A percentile compares a stretch with the other conserved stretches of the same genome.
These are phyloP conservation scores for Typha latifolia DNA, from an alignment of 176 grass and related monocot genomes.

Conservation along the genomic window DNA sequence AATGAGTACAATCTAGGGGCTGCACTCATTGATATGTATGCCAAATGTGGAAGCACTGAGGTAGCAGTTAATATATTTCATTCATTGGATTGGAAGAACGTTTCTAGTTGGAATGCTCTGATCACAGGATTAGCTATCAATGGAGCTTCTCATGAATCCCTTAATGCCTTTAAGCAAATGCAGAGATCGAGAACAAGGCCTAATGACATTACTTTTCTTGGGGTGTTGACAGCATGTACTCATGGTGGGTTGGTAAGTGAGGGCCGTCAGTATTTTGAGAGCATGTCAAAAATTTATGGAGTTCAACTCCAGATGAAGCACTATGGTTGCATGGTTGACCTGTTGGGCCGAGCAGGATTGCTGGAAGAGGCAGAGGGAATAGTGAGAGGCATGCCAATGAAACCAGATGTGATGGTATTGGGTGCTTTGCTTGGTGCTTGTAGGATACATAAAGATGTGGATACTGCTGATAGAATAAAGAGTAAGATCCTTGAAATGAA, in stretches of 20 bases:
- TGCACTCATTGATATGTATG: slow-evolving; percentile 67
- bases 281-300: slow-evolving; percentile 33
- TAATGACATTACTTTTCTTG: slow-evolving; percentile 41
- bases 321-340: slow-evolving; percentile 76
- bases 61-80: slow-evolving; percentile 36
- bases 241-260: slow-evolving; percentile 41
- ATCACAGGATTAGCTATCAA: slow-evolving; percentile 52
- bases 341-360: slow-evolving; percentile 52
- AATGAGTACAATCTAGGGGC: slow-evolving; percentile 62
- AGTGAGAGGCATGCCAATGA: slow-evolving; percentile 41
- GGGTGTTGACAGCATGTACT: slow-evolving; percentile 56
- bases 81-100: slow-evolving; percentile 43
- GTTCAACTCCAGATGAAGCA: slow-evolving; percentile 48
- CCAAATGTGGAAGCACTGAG: slow-evolving; percentile 50
- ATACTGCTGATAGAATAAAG: slow-evolving; percentile 46
- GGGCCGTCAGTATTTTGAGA: slow-evolving; percentile 46
- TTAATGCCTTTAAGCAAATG: slow-evolving; percentile 56
- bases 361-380: slow-evolving; percentile 60
- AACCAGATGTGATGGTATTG: slow-evolving; percentile 46
- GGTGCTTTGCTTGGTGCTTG: slow-evolving; percentile 48
- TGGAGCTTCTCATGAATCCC: slow-evolving; percentile 28
- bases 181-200: slow-evolving; percentile 26
- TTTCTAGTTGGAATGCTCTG: slow-evolving; percentile 65
- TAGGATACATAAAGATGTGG: slow-evolving; percentile 40
- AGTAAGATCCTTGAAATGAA: slow-evolving; percentile 22